phyloP scores from a whole-genome alignment of 2,329 filamentous ascomycete species.

The Ustilaginoidea virens region DNA sequence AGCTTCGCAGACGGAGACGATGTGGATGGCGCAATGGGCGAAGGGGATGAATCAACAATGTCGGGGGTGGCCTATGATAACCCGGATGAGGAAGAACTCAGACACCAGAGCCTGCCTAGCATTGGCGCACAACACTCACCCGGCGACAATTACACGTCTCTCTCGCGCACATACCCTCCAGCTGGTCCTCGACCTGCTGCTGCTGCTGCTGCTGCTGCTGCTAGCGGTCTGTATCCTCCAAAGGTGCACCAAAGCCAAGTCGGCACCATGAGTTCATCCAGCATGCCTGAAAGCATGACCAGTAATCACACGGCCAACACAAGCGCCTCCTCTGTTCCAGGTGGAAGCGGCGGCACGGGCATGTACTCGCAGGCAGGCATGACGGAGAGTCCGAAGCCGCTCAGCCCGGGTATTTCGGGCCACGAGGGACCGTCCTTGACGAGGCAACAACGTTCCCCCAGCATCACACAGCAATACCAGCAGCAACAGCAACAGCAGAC shows the following conservation, averaged over 20 bases:
- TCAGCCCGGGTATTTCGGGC: slow-evolving; percentile 47
- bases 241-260: slow-evolving; percentile 36
- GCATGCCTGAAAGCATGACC: slow-evolving; percentile 25
- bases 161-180: slow-evolving; percentile 69
- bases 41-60: slow-evolving; percentile 41
- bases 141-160: slow-evolving; percentile 37
- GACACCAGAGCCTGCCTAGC: slow-evolving; percentile 56
- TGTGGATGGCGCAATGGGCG: slow-evolving; percentile 33
- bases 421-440: slow-evolving; percentile 35
- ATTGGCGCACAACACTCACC: slow-evolving; percentile 59
- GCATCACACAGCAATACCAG: slow-evolving; percentile 45
- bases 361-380: slow-evolving; percentile 60
- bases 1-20: slow-evolving; percentile 72
- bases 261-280: slow-evolving; percentile 37
- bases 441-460: slow-evolving; percentile 52
- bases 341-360: slow-evolving; percentile 31
- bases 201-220: slow-evolving; percentile 36
- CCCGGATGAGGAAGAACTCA: slow-evolving; percentile 45
- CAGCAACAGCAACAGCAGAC: slow-evolving; percentile 48
- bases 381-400: slow-evolving; percentile 75
- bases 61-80: slow-evolving; percentile 40
- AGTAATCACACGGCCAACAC: slow-evolving; percentile 31
- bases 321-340: slow-evolving; percentile 32
- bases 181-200: slow-evolving; percentile 36
- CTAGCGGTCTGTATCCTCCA: slow-evolving; percentile 46